These are phyloP conservation scores for Glycine soja DNA, from an alignment of 306 rosid species.

Conservation along the genomic window DNA sequence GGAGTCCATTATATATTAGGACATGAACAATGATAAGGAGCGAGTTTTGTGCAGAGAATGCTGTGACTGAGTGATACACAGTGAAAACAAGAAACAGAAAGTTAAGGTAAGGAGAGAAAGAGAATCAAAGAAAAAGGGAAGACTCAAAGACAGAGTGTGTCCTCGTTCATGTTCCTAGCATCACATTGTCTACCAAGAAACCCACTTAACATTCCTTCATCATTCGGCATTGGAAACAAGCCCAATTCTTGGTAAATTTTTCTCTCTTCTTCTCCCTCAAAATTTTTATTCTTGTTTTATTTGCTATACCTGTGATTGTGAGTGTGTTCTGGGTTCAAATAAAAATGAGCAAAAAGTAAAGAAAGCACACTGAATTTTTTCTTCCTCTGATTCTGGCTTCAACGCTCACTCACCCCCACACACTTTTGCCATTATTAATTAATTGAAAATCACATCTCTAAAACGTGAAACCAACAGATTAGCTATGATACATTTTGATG, in stretches of 20 bases:
- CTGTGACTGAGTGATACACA: neutral
- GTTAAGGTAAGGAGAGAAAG: neutral
- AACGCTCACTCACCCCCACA: too few relatives aligned
- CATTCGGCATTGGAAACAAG: neutral
- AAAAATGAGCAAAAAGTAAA: too few relatives aligned
- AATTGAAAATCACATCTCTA: too few relatives aligned
- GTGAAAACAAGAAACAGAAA: neutral
- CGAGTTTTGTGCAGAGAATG: neutral
- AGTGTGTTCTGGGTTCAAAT: too few relatives aligned
- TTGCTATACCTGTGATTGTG: neutral
- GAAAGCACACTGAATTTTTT: too few relatives aligned
- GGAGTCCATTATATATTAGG: neutral
- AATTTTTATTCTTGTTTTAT: neutral
- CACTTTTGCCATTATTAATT: too few relatives aligned
- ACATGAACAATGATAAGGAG: neutral
- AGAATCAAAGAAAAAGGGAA: neutral
- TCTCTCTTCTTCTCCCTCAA: neutral
- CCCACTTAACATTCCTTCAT: neutral
- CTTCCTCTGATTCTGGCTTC: too few relatives aligned
- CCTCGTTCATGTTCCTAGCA: neutral
- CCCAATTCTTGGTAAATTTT: neutral
- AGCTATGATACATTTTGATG: neutral
- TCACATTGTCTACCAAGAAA: neutral
- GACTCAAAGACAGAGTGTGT: neutral
- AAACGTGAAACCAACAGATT: neutral